Percentiles rank a stretch among this genome's conserved stretches.
phyloP scores from a whole-genome alignment of 345 rosid genomes.

The Geranium brycei region DNA sequence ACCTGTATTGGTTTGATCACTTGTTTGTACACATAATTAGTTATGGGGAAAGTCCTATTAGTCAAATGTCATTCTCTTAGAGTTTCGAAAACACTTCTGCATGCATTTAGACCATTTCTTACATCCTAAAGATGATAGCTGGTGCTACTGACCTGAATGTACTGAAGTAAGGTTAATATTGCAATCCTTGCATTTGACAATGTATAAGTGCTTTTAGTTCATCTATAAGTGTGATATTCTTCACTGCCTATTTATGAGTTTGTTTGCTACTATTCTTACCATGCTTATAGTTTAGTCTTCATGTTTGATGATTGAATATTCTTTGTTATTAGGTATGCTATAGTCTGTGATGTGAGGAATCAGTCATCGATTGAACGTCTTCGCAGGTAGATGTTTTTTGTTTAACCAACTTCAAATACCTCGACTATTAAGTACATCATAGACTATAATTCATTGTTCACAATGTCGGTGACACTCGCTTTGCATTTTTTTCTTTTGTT shows the following conservation, averaged over 20 bases:
- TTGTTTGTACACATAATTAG: not conserved
- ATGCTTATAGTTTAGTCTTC: not conserved
- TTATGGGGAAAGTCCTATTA: not conserved
- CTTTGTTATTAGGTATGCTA: conserved; percentile 43
- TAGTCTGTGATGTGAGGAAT: conserved; percentile 60
- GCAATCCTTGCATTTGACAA: not conserved
- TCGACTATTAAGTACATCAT: not conserved
- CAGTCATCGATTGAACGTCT: conserved; percentile 77
- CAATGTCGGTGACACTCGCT: conserved; percentile 1
- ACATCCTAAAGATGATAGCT: not conserved
- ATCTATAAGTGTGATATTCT: too few relatives aligned
- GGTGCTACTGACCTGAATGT: not conserved
- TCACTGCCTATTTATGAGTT: not conserved
- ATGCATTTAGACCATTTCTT: not conserved
- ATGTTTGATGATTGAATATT: not conserved
- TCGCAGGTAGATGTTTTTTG: conserved; percentile 41
- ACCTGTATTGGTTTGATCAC: not conserved
- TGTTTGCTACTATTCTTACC: not conserved
- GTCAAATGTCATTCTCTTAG: too few relatives aligned
- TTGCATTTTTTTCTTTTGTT: conserved; percentile 9
- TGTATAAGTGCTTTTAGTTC: not conserved
- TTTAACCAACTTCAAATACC: not conserved
- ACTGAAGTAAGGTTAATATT: not conserved
- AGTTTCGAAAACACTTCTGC: not conserved
- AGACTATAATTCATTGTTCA: conserved; percentile 1